Evolutionary conservation across 345 rosid species (phyloP).

Genomic region (Rhizophora apiculata): DNA sequence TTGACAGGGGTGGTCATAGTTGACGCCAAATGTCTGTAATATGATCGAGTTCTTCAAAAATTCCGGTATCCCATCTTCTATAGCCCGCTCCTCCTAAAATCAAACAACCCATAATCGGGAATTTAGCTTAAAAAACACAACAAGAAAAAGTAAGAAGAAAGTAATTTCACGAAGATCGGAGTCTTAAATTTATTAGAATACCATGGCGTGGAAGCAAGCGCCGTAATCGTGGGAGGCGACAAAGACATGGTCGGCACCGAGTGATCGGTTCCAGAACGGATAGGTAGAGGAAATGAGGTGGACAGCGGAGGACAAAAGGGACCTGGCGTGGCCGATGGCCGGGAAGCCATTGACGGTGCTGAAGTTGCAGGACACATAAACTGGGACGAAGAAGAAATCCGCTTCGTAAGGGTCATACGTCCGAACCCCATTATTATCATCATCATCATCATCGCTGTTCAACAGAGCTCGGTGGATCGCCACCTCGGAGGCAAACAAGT

Average conservation of each 20-base stretch:
- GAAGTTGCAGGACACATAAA: conserved; percentile 95
- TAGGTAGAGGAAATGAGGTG: conserved; percentile 44
- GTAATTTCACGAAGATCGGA: background rate
- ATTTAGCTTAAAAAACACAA: background rate
- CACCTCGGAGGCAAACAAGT: conserved; percentile 91
- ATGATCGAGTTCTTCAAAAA: conserved; percentile 74
- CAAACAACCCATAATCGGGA: background rate
- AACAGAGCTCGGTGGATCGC: conserved; percentile 71
- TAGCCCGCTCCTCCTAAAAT: conserved; percentile 71
- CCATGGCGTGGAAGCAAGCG: conserved; percentile 93
- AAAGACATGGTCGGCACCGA: conserved; percentile 81
- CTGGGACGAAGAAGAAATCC: conserved; percentile 93
- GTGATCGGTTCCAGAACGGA: conserved; percentile 80
- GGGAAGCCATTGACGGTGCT: conserved; percentile 87
- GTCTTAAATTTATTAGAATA: conserved; percentile 12
- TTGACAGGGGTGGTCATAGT: conserved; percentile 83
- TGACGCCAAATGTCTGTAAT: conserved; percentile 88
- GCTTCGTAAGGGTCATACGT: conserved; percentile 76
- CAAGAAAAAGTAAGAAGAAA: background rate
- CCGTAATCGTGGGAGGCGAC: conserved; percentile 96
- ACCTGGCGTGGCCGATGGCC: conserved; percentile 81
- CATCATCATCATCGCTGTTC: conserved; percentile 33
- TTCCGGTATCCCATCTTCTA: conserved; percentile 75
- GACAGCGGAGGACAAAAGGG: conserved; percentile 64
- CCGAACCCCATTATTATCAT: conserved; percentile 39